Base-by-base conservation (phyloP, 2,329 filamentous ascomycete species). In the Chaetomium globosum region DNA sequence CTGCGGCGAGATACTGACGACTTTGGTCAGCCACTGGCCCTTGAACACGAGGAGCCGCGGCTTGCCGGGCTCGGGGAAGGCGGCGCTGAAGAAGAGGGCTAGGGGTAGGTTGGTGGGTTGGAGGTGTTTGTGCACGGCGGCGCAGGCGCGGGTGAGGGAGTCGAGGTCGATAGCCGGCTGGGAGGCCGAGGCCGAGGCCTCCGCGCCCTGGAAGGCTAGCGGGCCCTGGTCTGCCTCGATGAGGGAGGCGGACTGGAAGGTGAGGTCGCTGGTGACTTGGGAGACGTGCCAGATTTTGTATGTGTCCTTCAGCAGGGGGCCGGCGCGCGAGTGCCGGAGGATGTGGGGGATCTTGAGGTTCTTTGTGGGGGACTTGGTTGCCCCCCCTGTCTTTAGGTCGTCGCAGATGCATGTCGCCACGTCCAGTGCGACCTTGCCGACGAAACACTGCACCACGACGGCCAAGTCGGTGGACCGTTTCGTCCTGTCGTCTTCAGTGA, bases 391-490 rank as follows among this genome's bases (percentile, higher is more conserved):
- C 31, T 33, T 33, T 33, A 33, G 26, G 49, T 21, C n/a, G 19
- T 26, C 21, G n/a, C 4, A 52, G 49, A 52, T 52, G 49, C 49
- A 13, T 26, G 19, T 52, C n/a, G 21, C 49, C n/a, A 52, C 49
- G 49, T 52, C 49, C 49, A 52, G 21, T 26, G 49, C 19, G n/a
- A 23, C 49, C 49, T 52, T 52, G 49, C 49, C 49, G 49, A 52
- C 49, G 49, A 52, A 52, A 52, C 49, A 52, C 4, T 52, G 49
- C n/a, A 52, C 49, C 49, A 52, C 49, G 49, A 52, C 49, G 49
- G 49, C 49, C 49, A 52, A 26, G n/a, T 52, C 49, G 19, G 49
- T 52, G n/a, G 49, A 52, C 49, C 28, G 49, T 26, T 26, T 52
- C 49, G 49, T 52, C 49, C 49, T 52, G 19, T 52, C 49, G n/a